Percentiles rank a stretch among this genome's conserved stretches.
Conservation (phyloP, 2,329 filamentous ascomycete genomes). For the Phaeosphaeria sp. region DNA sequence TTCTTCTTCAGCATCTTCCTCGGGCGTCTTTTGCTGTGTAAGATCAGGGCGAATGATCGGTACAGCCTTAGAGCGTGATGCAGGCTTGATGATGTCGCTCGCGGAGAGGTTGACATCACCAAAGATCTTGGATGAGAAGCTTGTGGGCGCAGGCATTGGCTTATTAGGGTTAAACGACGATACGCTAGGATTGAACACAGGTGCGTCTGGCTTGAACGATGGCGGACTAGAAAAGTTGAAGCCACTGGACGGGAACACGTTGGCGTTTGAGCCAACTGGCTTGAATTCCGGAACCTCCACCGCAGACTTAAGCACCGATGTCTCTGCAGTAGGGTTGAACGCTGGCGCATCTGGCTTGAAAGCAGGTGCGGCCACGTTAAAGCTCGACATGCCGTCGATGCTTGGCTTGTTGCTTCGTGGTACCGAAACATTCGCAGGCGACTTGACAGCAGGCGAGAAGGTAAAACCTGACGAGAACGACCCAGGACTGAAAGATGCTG, state of each 20-base stretch:
- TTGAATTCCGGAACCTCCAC: conserved; percentile 18
- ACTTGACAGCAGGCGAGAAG: conserved; percentile 50
- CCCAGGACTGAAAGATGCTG: conserved; percentile 57
- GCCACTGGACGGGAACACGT: conserved; percentile 24
- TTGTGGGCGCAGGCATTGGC: conserved; percentile 29
- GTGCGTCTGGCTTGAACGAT: conserved; percentile 67
- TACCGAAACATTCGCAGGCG: conserved; percentile 57
- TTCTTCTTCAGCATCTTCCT: conserved; percentile 50
- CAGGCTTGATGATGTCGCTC: conserved; percentile 68
- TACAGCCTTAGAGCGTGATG: conserved; percentile 80
- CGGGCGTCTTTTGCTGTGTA: conserved; percentile 48
- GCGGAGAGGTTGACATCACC: conserved; percentile 59
- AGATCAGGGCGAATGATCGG: conserved; percentile 74
- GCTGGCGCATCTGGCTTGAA: conserved; percentile 78
- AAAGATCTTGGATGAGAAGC: conserved; percentile 44
- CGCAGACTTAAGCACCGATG: conserved; percentile 39
- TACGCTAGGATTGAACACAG: conserved; percentile 65
- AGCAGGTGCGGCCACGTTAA: conserved; percentile 72
- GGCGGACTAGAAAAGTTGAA: conserved; percentile 34
- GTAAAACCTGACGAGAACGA: conserved; percentile 49
- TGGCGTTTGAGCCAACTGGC: conserved; percentile 15
- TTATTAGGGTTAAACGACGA: conserved; percentile 32
- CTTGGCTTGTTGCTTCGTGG: conserved; percentile 50
- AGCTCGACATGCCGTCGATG: conserved; percentile 50
- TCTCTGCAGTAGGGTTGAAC: conserved; percentile 16